Evolutionary conservation across 23 red algal species (phyloP).

Genomic region (Gracilaria domingensis): DNA sequence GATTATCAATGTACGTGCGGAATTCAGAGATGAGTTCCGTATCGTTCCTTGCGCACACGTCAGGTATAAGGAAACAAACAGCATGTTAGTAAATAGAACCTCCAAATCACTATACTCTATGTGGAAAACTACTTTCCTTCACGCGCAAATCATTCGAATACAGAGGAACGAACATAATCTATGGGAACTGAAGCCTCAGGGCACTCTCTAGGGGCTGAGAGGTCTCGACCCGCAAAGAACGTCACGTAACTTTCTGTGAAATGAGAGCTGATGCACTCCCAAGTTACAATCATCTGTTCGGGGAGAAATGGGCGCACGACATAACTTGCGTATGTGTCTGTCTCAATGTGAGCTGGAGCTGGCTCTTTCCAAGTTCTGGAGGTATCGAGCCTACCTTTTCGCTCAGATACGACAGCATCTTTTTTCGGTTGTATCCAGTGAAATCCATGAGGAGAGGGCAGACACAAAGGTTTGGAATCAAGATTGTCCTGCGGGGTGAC

Average conservation of each 20-base stretch:
- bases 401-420: not conserved
- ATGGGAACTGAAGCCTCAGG: not conserved
- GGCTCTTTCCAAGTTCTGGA: conserved; percentile 11
- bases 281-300: conserved; percentile 42
- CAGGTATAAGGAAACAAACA: not conserved
- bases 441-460: conserved; percentile 49
- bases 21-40: too few species aligned
- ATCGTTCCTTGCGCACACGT: not conserved
- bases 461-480: conserved; percentile 34
- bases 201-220: conserved; percentile 19
- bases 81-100: not conserved
- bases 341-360: conserved; percentile 37
- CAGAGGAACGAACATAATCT: conserved; percentile 19
- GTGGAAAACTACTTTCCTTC: not conserved
- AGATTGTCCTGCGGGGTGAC: not conserved
- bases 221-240: conserved; percentile 34
- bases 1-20: not conserved
- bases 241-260: conserved; percentile 55
- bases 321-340: conserved; percentile 28
- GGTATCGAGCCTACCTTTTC: not conserved
- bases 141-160: conserved; percentile 56
- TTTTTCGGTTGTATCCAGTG: conserved; percentile 63
- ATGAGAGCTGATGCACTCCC: conserved; percentile 55
- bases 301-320: conserved; percentile 20
- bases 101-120: not conserved